Evolutionary conservation across 805 yeast species (phyloP), one percentile per base, ranked within the genome.

Genomic region (Blastobotrys terrestris): DNA sequence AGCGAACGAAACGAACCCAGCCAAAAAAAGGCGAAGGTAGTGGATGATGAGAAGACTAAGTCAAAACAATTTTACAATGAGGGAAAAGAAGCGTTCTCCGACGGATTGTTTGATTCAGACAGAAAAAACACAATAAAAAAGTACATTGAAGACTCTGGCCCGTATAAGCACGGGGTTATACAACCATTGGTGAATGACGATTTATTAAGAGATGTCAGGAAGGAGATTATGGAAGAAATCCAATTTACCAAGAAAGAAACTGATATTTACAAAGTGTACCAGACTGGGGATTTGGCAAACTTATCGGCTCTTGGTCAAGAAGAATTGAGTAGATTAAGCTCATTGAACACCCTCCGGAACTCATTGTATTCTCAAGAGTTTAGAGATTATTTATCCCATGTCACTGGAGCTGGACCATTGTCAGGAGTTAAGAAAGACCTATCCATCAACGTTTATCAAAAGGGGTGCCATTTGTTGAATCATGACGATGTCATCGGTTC

Each of bases 401-500:
- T 94, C 16, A 86, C 97, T 0, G 87, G 87, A 3, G 81, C 95
- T 58, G 99, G 98, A 0, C 86, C 88, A 56, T 71, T 94, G 45
- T 86, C 96, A 59, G 97, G 97, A n/a, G 61, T 77, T 41, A 88
- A 89, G 66, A 90, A 95, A 39, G 99, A 94, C 66, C 84, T 94
- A 83, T 84, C 95, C 55, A 80, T 94, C 59, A 92, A 94, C 65
- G 84, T 95, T 2, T 94, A 94, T 67, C 84, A 85, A 48, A 87
- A 88, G 62, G 95, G 97, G 1, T 94, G 98, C 64, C 99, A 94
- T 70, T 73, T 94, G 53, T 74, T 94, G 57, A 89, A 96, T 2
- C 99, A 94, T 66, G 99, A 94, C 70, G 99, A 94, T 67, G 99
- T 94, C 31, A 94, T 94, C 65, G 99, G 98, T 1, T 84, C 96